Evolutionary conservation across 345 rosid species (phyloP).

Genomic region (Acer yangbiense): DNA sequence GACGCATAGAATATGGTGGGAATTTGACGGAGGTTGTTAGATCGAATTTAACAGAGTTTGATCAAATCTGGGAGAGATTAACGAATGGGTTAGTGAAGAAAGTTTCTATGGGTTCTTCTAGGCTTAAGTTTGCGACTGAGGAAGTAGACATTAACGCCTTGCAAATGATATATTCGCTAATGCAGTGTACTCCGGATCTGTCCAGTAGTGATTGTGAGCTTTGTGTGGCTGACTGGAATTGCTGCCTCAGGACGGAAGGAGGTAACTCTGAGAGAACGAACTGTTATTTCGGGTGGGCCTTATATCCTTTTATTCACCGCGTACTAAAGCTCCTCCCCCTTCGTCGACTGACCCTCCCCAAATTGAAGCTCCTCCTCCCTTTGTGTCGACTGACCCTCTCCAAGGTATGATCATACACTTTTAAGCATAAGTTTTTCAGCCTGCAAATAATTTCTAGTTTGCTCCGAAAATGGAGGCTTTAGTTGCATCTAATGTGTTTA

Average conservation of each 20-base stretch:
- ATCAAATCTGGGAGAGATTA: slow-evolving; percentile 34
- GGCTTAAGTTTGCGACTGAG: slow-evolving; percentile 15
- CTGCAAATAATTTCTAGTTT: too few species aligned
- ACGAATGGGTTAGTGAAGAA: slow-evolving; percentile 9
- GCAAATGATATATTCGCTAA: slow-evolving; percentile 34
- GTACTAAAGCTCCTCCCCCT: too few species aligned
- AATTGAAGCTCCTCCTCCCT: too few species aligned
- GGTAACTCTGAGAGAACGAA: slow-evolving; percentile 39
- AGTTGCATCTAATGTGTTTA: too few species aligned
- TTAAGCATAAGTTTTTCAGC: too few species aligned
- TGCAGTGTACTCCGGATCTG: slow-evolving; percentile 61
- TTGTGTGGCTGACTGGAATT: slow-evolving; percentile 12
- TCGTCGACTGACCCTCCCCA: not conserved
- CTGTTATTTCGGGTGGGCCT: slow-evolving; percentile 49
- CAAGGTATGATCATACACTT: too few species aligned
- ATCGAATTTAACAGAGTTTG: slow-evolving; percentile 26
- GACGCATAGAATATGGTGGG: too few species aligned
- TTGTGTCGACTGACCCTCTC: too few species aligned
- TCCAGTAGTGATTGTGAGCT: slow-evolving; percentile 28
- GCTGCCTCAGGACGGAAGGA: slow-evolving; percentile 29
- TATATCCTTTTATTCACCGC: slow-evolving; percentile 37
- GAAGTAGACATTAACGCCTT: slow-evolving; percentile 11
- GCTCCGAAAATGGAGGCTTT: too few species aligned
- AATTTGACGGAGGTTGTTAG: not conserved
- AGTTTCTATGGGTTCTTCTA: slow-evolving; percentile 29